Conservation (phyloP, 2,329 filamentous ascomycete genomes). For the Calonectria crousiana region DNA sequence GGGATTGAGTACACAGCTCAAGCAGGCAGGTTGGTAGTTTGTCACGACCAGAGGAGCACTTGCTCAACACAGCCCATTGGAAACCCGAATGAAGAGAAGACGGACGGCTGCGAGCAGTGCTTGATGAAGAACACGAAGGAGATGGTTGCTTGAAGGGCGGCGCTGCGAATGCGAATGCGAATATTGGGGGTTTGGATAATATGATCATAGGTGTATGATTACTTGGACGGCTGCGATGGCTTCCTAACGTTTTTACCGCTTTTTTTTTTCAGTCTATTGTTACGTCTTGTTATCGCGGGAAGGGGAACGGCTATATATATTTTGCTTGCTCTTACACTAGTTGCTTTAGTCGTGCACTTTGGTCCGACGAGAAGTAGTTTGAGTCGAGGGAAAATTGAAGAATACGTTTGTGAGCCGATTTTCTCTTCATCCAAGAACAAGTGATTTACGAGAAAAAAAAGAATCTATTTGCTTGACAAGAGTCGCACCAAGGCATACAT, state of each 20-base stretch:
- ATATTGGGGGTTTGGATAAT: slow-evolving; percentile 39
- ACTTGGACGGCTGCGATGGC: slow-evolving; percentile 35
- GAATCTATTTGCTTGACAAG: slow-evolving; percentile 25
- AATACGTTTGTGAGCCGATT: background rate
- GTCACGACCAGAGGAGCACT: slow-evolving; percentile 37
- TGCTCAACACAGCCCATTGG: slow-evolving; percentile 33
- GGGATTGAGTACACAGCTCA: slow-evolving; percentile 31
- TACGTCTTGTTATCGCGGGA: slow-evolving; percentile 21
- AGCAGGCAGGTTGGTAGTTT: slow-evolving; percentile 34
- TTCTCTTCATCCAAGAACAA: background rate
- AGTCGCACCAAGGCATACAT: slow-evolving; percentile 28
- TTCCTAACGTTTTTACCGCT: slow-evolving; percentile 23
- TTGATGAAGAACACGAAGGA: slow-evolving; percentile 37
- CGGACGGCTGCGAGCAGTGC: slow-evolving; percentile 23
- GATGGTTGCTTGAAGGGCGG: slow-evolving; percentile 27
- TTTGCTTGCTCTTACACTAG: slow-evolving; percentile 15
- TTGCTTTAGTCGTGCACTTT: slow-evolving; percentile 4
- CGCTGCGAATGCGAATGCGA: slow-evolving; percentile 31
- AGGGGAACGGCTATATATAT: slow-evolving; percentile 8
- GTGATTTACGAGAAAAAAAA: slow-evolving; percentile 4
- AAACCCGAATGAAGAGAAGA: slow-evolving; percentile 29
- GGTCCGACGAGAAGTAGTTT: background rate
- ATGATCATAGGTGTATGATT: slow-evolving; percentile 45
- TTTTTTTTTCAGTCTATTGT: slow-evolving; percentile 19
- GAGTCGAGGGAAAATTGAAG: background rate